Evolutionary conservation across 1,284 basidiomycete species (phyloP).

Genomic region (Boletellus deceptivus): DNA sequence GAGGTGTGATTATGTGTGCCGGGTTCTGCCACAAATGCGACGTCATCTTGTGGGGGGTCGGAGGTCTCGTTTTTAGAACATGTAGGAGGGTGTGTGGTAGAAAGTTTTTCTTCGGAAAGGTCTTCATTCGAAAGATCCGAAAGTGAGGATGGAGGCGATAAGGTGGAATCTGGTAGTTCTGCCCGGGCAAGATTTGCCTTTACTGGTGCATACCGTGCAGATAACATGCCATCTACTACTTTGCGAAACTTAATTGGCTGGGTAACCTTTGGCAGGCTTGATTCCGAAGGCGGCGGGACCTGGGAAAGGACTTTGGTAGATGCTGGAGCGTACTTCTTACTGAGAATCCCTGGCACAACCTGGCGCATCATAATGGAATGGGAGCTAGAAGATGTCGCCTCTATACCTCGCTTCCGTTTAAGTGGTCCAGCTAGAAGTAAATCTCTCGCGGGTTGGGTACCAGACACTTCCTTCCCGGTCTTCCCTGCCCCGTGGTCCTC

Average conservation of each 20-base stretch:
- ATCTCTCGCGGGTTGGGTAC: slow-evolving; percentile 13
- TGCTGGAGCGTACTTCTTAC: slow-evolving; percentile 30
- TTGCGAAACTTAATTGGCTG: slow-evolving; percentile 35
- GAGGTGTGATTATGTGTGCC: not conserved
- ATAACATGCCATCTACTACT: slow-evolving; percentile 37
- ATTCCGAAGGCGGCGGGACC: slow-evolving; percentile 8
- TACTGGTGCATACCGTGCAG: slow-evolving; percentile 24
- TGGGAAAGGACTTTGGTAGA: slow-evolving; percentile 13
- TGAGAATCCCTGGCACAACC: slow-evolving; percentile 38
- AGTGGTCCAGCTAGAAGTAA: slow-evolving; percentile 20
- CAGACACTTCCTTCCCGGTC: slow-evolving; percentile 28
- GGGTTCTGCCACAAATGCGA: not conserved
- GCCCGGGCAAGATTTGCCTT: slow-evolving; percentile 14
- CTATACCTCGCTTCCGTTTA: slow-evolving; percentile 44
- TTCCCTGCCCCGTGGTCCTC: slow-evolving; percentile 23
- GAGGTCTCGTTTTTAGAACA: slow-evolving; percentile 1
- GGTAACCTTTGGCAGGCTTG: slow-evolving; percentile 23
- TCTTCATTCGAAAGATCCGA: slow-evolving; percentile 28
- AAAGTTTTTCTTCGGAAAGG: slow-evolving; percentile 1
- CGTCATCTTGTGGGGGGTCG: slow-evolving; percentile 2
- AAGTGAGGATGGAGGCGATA: slow-evolving; percentile 22
- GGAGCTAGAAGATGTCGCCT: slow-evolving; percentile 26
- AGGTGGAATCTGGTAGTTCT: slow-evolving; percentile 2
- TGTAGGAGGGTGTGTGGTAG: not conserved
- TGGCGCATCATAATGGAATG: slow-evolving; percentile 34